Evolutionary conservation across 108 stramenopile species (phyloP).

Genomic region (Cylindrotheca closterium): DNA sequence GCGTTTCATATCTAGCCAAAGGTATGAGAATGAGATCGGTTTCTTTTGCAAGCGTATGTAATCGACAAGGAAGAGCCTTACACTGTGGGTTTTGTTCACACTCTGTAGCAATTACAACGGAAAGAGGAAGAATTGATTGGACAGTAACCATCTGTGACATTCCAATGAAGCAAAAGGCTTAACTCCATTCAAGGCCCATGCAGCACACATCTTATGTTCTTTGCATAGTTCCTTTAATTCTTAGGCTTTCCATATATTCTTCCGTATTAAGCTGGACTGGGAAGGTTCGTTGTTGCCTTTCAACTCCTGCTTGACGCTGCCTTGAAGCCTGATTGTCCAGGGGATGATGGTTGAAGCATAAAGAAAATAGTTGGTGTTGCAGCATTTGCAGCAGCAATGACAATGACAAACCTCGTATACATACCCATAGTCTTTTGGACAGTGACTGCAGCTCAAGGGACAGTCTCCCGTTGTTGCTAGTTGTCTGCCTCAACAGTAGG

Average conservation of each 20-base stretch:
- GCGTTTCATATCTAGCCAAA: constrained; percentile 30
- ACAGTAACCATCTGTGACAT: no score
- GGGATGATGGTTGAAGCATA: neutral
- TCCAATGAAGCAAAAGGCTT: no score
- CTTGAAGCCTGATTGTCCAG: neutral
- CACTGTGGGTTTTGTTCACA: constrained; percentile 62
- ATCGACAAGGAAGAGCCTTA: constrained; percentile 7
- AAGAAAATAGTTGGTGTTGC: neutral
- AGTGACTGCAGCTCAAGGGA: constrained; percentile 6
- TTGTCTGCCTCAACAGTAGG: no score
- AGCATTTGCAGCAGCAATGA: neutral
- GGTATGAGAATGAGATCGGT: neutral
- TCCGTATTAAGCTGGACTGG: neutral
- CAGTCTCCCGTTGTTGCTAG: constrained; percentile 22
- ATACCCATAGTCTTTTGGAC: constrained; percentile 8
- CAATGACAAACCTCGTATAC: neutral
- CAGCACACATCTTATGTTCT: constrained; percentile 57
- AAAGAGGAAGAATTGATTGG: no score
- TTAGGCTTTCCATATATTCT: constrained; percentile 4
- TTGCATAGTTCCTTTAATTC: constrained; percentile 26
- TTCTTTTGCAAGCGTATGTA: neutral
- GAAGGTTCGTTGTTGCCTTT: neutral
- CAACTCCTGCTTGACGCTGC: constrained; percentile 5
- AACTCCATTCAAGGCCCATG: constrained; percentile 59
- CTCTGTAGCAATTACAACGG: no score